phyloP scores from a whole-genome alignment of 2,329 filamentous ascomycete genomes.

The Talaromyces sp. region DNA sequence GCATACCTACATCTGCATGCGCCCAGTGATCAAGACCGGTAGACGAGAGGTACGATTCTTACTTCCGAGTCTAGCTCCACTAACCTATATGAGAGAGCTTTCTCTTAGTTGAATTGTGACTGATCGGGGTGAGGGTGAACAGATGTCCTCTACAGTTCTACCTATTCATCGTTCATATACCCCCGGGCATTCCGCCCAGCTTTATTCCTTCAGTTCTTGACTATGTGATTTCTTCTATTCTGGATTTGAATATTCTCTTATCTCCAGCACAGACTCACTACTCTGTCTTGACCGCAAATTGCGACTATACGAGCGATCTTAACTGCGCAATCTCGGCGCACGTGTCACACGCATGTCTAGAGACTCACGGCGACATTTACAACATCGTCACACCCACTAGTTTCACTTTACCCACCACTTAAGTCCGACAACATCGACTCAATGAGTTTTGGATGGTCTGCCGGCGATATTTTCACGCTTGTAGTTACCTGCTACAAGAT shows the following conservation, averaged over 20 bases:
- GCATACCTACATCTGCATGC: not conserved
- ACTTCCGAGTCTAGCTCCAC: not conserved
- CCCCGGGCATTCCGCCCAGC: not conserved
- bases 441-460: slow-evolving; percentile 19
- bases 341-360: slow-evolving; percentile 6
- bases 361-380: not conserved
- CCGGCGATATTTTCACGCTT: slow-evolving; percentile 16
- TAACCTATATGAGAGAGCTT: not conserved
- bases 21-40: not conserved
- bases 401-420: not conserved
- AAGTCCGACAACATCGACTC: not conserved
- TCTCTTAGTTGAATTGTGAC: not conserved
- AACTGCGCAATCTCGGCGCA: slow-evolving; percentile 1
- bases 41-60: not conserved
- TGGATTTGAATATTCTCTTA: not conserved
- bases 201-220: not conserved
- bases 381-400: not conserved
- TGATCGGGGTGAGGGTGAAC: not conserved
- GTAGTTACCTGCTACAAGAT: slow-evolving; percentile 15
- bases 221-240: not conserved
- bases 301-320: not conserved
- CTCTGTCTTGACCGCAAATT: not conserved
- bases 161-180: not conserved
- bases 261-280: not conserved
- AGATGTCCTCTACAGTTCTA: not conserved